A percentile compares a stretch with the other conserved stretches of the same genome.
These are phyloP conservation scores for Tylopilus cervinicoccineus DNA, from an alignment of 768 basidiomycete genomes.

Conservation along the genomic window DNA sequence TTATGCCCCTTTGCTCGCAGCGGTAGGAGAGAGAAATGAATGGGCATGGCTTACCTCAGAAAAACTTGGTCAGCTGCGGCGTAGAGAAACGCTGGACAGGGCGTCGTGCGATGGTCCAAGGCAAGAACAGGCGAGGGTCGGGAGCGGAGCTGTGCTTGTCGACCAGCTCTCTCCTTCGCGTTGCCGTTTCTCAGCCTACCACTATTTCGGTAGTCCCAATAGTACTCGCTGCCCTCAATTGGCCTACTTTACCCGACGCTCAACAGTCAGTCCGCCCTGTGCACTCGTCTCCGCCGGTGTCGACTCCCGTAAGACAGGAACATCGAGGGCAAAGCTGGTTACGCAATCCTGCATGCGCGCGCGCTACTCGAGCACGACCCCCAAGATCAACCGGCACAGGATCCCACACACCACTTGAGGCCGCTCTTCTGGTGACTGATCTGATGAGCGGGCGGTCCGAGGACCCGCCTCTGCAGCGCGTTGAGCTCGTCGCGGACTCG, in stretches of 20 bases:
- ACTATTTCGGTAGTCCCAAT: not conserved
- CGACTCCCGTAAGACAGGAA: not conserved
- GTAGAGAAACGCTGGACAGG: no score
- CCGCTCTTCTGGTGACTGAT: not conserved
- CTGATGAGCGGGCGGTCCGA: slow-evolving; percentile 2
- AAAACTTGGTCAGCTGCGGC: not conserved
- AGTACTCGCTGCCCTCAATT: not conserved
- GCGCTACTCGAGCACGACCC: no score
- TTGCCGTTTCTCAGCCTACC: slow-evolving; percentile 2
- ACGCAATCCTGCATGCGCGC: not conserved
- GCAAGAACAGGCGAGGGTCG: not conserved
- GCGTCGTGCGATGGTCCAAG: no score
- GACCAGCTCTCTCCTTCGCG: not conserved
- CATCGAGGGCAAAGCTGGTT: not conserved
- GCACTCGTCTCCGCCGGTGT: not conserved
- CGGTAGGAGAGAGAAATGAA: not conserved
- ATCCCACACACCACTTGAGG: not conserved
- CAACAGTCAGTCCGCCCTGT: no score
- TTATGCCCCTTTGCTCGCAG: slow-evolving; percentile 10
- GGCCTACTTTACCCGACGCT: no score
- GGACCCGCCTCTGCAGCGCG: not conserved
- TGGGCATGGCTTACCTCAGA: not conserved
- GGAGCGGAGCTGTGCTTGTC: slow-evolving; percentile 4
- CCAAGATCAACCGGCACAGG: slow-evolving; percentile 6
- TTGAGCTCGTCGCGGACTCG: not conserved